Evolutionary conservation across 106 monocot species (phyloP), one percentile per base, ranked within the genome.

Genomic region (Xerophyta viscosa): DNA sequence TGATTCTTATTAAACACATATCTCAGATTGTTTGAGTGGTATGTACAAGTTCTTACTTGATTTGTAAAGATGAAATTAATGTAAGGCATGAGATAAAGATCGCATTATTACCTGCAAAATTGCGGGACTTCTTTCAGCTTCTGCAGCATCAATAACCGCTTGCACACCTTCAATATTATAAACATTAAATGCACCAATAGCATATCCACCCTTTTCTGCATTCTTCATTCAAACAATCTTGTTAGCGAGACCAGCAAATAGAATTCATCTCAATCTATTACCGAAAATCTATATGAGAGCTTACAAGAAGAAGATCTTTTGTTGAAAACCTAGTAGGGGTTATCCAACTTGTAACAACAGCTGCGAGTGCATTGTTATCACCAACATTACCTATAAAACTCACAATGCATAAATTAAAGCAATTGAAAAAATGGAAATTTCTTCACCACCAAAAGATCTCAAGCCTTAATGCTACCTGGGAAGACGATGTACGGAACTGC

Each of bases 91-190:
- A 33, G 7, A 39, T 10, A 2, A 39, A 8, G 10, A 12, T 39
- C 39, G 6, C 13, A 12, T 7, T 8, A 7, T 9, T 28, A 96
- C 96, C 72, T 96, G 96, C 69, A 96, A 77, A 52, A 96, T 96
- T 56, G 96, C 89, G 71, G 96, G 96, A 58, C 88, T 96, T 20
- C 61, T 76, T 68, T 81, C 76, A 54, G 67, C 72, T 46, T 96
- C 96, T 62, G 96, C 96, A 46, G 88, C 96, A 61, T 81, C 70
- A 66, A 89, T 52, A 66, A 96, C 85, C 37, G 96, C 88, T 57
- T 89, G 66, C 65, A 85, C 54, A 25, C 96, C 96, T 82, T 96
- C 96, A 68, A 89, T 65, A 60, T 96, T 96, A 77, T 96, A 96
- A 12, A 96, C 76, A 63, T 96, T 89, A 62, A 96, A 96, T 30